phyloP scores from a whole-genome alignment of 192 early-diverging fungal genomes.

The Tieghemiomyces parasiticus region DNA sequence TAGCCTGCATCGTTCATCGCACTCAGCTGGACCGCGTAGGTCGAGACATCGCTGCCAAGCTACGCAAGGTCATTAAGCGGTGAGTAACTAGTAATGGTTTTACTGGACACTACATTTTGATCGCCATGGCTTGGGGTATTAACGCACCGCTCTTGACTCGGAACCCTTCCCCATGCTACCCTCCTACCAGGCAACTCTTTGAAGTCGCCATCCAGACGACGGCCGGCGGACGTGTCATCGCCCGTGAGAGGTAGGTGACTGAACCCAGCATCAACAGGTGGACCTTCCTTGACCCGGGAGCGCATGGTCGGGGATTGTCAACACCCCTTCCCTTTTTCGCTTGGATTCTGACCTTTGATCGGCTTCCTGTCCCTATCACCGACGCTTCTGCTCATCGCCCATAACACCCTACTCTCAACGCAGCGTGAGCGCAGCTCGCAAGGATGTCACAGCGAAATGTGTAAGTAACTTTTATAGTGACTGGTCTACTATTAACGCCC shows the following conservation, averaged over 20 bases:
- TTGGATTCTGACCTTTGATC: too few relatives aligned
- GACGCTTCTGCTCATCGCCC: too few relatives aligned
- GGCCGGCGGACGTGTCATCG: constrained; percentile 67
- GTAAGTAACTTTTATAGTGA: constrained; percentile 35
- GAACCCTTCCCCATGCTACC: too few relatives aligned
- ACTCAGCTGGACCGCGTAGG: constrained; percentile 50
- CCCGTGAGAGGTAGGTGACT: constrained; percentile 57
- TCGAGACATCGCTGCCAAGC: constrained; percentile 64
- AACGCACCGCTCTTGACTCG: too few relatives aligned
- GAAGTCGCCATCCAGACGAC: constrained; percentile 89
- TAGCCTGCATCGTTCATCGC: constrained; percentile 77
- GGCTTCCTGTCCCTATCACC: too few relatives aligned
- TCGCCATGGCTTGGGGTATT: too few relatives aligned
- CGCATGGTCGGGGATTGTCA: too few relatives aligned
- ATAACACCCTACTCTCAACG: too few relatives aligned
- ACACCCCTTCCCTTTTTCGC: too few relatives aligned
- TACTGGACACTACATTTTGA: constrained; percentile 12
- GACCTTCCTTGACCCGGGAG: not conserved
- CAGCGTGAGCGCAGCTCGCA: constrained; percentile 66
- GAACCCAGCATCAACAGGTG: not conserved
- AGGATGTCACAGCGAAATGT: constrained; percentile 94
- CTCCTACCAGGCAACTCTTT: constrained; percentile 54
- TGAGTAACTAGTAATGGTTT: too few relatives aligned
- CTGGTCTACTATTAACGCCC: too few relatives aligned
- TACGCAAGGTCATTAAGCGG: constrained; percentile 64